phyloP scores from a whole-genome alignment of 176 grass and related monocot species.

The Saccharum officinarum region DNA sequence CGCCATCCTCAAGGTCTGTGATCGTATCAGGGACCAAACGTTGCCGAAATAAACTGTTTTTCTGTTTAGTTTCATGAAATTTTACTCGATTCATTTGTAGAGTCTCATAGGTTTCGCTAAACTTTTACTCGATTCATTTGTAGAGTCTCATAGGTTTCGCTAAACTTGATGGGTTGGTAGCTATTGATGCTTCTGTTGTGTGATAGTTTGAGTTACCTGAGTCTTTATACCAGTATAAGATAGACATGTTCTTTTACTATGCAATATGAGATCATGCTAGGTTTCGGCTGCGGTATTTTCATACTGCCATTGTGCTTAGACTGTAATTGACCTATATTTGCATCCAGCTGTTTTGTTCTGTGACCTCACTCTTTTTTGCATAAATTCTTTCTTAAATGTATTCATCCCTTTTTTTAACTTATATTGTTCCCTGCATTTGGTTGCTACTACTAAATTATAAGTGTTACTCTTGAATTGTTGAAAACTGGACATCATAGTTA shows the following conservation, averaged over 20 bases:
- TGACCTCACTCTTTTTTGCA: not conserved
- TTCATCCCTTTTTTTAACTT: not conserved
- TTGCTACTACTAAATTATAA: not conserved
- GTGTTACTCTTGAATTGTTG: slow-evolving; percentile 1
- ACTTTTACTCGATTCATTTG: not conserved
- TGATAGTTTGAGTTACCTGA: not conserved
- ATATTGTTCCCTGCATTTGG: not conserved
- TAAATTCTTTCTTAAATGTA: not conserved
- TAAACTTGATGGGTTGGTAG: not conserved
- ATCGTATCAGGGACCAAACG: not conserved
- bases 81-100: not conserved
- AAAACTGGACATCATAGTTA: not conserved
- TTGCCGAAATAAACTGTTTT: not conserved
- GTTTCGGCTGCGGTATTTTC: not conserved
- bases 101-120: not conserved
- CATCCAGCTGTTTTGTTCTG: not conserved
- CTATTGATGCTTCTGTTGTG: not conserved
- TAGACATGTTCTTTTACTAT: not conserved
- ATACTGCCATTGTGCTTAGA: not conserved
- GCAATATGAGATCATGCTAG: not conserved
- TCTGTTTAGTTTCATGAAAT: not conserved
- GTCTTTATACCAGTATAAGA: not conserved
- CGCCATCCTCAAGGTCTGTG: slow-evolving; percentile 85
- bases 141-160: not conserved
- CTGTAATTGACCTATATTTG: not conserved